Evolutionary conservation across 805 yeast species (phyloP).

Genomic region (Candida tammaniensis): DNA sequence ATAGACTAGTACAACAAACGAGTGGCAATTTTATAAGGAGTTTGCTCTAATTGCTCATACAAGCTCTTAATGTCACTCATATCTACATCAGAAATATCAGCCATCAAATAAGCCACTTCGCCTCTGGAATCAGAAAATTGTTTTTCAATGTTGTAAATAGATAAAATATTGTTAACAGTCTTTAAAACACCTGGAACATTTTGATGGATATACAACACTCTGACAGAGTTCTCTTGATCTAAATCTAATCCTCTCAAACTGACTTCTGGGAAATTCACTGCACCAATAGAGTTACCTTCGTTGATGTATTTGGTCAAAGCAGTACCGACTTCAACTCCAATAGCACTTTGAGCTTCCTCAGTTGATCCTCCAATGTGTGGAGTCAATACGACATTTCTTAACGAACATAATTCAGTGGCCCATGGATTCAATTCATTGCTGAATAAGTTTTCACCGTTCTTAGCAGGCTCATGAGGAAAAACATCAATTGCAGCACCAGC

Average conservation of each 20-base stretch:
- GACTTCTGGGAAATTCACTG: slow-evolving; percentile 99
- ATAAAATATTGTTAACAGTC: slow-evolving; percentile 93
- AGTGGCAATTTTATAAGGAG: slow-evolving; percentile 87
- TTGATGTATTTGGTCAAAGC: slow-evolving; percentile 88
- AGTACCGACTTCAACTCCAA: slow-evolving; percentile 91
- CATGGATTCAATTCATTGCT: slow-evolving; percentile 71
- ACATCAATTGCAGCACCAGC: slow-evolving; percentile 98
- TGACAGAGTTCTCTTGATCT: slow-evolving; percentile 84
- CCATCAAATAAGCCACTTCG: slow-evolving; percentile 96
- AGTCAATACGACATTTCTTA: slow-evolving; percentile 86
- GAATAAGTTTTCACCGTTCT: slow-evolving; percentile 85
- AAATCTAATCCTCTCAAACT: slow-evolving; percentile 81
- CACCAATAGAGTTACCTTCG: slow-evolving; percentile 92
- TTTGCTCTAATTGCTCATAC: slow-evolving; percentile 80
- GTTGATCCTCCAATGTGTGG: slow-evolving; percentile 99
- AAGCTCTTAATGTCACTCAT: slow-evolving; percentile 78
- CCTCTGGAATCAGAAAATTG: slow-evolving; percentile 98
- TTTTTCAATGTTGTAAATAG: slow-evolving; percentile 93
- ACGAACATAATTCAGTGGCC: slow-evolving; percentile 75
- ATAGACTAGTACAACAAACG: slow-evolving; percentile 74
- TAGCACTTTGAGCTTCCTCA: slow-evolving; percentile 97
- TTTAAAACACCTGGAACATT: slow-evolving; percentile 98
- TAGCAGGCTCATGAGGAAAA: slow-evolving; percentile 95
- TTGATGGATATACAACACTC: slow-evolving; percentile 94
- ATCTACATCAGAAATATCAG: slow-evolving; percentile 87